Evolutionary conservation across 1,284 basidiomycete genomes (phyloP).

Genomic region (Tilletiaria anomala): DNA sequence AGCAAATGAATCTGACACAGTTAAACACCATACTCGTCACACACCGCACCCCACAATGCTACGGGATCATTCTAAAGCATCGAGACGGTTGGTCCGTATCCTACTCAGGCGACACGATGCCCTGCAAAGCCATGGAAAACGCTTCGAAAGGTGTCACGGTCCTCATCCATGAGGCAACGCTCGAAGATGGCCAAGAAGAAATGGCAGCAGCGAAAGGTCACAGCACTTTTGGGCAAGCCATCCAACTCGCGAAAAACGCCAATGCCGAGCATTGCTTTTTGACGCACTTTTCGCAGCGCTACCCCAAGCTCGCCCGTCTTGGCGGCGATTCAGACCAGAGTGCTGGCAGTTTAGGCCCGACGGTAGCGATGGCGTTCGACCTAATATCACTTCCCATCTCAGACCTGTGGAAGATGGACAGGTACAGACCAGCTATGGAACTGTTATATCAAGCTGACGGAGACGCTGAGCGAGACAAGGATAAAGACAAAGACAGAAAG

Average conservation of each 20-base stretch:
- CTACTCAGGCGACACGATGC: slow-evolving; percentile 75
- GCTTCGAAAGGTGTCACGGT: slow-evolving; percentile 60
- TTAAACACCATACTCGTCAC: slow-evolving; percentile 17
- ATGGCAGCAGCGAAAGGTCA: slow-evolving; percentile 67
- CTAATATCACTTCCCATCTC: slow-evolving; percentile 56
- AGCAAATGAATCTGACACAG: background rate
- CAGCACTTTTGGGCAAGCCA: slow-evolving; percentile 75
- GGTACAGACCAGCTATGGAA: slow-evolving; percentile 59
- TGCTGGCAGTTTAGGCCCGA: slow-evolving; percentile 12
- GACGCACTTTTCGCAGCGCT: slow-evolving; percentile 88
- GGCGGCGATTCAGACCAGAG: background rate
- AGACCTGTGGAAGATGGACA: slow-evolving; percentile 64
- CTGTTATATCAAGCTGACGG: slow-evolving; percentile 51
- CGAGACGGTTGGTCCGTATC: slow-evolving; percentile 21
- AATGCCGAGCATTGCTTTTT: slow-evolving; percentile 64
- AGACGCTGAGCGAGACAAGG: too few species aligned
- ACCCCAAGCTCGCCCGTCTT: slow-evolving; percentile 59
- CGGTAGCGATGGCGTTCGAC: slow-evolving; percentile 66
- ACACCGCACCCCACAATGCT: slow-evolving; percentile 10
- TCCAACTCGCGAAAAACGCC: slow-evolving; percentile 61
- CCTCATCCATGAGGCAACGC: slow-evolving; percentile 84
- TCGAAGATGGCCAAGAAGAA: slow-evolving; percentile 53
- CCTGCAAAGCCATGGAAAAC: slow-evolving; percentile 53
- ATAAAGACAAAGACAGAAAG: slow-evolving; percentile 44
- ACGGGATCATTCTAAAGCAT: slow-evolving; percentile 43